Conservation (phyloP, 2,329 filamentous ascomycete genomes). For the Phialophora tarda region DNA sequence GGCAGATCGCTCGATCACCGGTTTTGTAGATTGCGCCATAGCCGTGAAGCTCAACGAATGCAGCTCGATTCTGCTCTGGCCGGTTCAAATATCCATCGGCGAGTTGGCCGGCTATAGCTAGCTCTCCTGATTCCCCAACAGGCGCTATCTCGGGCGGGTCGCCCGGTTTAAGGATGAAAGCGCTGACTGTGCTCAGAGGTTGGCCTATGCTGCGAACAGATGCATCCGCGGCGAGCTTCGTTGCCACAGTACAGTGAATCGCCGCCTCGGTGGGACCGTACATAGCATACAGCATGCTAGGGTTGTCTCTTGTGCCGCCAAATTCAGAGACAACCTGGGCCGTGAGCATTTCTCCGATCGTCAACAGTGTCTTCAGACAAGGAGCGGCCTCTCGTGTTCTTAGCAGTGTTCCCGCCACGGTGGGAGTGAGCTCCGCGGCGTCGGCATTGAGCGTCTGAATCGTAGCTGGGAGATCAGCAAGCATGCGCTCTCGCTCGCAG, state of each 20-base stretch:
- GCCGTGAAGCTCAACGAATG: conserved; percentile 69
- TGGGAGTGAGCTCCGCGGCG: conserved; percentile 87
- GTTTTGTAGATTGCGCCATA: conserved; percentile 80
- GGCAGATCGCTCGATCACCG: conserved; percentile 78
- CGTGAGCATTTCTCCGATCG: conserved; percentile 93
- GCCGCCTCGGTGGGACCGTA: conserved; percentile 92
- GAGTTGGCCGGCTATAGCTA: conserved; percentile 83
- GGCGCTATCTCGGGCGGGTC: conserved; percentile 62
- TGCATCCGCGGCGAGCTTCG: conserved; percentile 62
- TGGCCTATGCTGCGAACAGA: conserved; percentile 73
- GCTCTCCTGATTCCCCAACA: conserved; percentile 73
- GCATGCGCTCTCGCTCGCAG: conserved; percentile 70
- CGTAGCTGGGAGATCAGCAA: conserved; percentile 73
- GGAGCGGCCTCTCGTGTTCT: conserved; percentile 71
- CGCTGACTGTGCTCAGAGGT: conserved; percentile 80
- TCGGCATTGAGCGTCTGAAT: conserved; percentile 73
- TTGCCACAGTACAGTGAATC: conserved; percentile 84
- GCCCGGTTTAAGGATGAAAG: conserved; percentile 67
- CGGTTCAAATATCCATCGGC: conserved; percentile 83
- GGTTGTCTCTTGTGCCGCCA: conserved; percentile 60
- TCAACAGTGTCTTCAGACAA: conserved; percentile 72
- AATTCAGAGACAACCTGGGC: conserved; percentile 77
- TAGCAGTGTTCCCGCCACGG: conserved; percentile 79
- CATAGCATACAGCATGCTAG: conserved; percentile 84
- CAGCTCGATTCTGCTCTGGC: conserved; percentile 71